Evolutionary conservation across 2,329 filamentous ascomycete genomes (phyloP), one percentile per base, ranked within the genome.

Genomic region (Whalleya microplaca): DNA sequence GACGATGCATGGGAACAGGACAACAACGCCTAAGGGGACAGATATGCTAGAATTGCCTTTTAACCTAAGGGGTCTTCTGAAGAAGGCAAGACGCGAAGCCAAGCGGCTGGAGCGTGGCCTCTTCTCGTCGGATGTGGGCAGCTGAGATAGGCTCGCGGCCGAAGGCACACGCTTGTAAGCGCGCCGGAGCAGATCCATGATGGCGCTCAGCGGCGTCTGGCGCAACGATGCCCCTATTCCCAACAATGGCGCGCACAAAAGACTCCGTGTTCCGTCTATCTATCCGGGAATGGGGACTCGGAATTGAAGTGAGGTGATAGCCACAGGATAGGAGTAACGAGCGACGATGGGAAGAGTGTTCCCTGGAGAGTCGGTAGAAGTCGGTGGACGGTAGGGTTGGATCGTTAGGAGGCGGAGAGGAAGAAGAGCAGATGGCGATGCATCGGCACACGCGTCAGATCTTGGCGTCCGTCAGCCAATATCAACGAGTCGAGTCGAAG

Each of bases 11-110:
- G 95, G 95, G 73, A 98, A 98, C 66, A 98, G 80, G 64, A 99
- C 83, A 66, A 98, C 92, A 71, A 97, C 87, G 65, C 94, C 94
- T 50, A 99, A 80, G 21, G 95, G 95, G 72, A 98, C 88, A 49
- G 94, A 96, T 73, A 97, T 86, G 70, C 89, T 90, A 53, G 93
- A 97, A 76, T 96, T 96, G 69, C 92, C 91, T 76, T 88, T 90
- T 78, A 99, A 79, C 66, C 93, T 88, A 80, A 99, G 85, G 49
- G 94, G 91, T 71, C 91, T 85, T 66, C 88, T 84, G 74, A 98
- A 91, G 75, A 97, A 96, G 60, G 90, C 88, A 69, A 96, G 80
- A 51, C 81, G 79, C 42, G 80, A 76, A 32, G 77, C 75, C 46
- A 79, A 56, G 21, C 69, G 73, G 56, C 77, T 75, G 32, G 74